Evolutionary conservation across 805 yeast species (phyloP), one percentile per base, ranked within the genome.

Genomic region (Grigorovia transvaalensis): DNA sequence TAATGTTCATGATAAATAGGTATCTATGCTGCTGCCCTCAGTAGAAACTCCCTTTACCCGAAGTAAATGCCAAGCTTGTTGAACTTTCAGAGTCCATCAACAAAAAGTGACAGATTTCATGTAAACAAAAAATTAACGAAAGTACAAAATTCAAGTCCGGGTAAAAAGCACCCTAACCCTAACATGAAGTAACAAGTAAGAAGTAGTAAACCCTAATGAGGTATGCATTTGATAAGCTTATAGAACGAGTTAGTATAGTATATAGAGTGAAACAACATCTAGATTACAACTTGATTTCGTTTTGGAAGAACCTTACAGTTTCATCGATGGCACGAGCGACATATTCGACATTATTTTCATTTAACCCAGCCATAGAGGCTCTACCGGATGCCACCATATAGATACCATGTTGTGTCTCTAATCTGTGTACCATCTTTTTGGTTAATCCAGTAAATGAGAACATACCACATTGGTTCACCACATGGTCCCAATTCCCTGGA

Each of bases 401-500:
- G 47, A 91, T 82, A 35, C 83, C 96, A 68, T 84, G 95, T 59
- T 83, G 79, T 53, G 76, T 66, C 62, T 88, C 95, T 55, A 90
- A 75, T 58, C 85, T 77, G 49, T 76, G 77, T 51, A 85, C 96
- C 80, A 88, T 91, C 35, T 79, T 84, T 30, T 84, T 73, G 6
- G 77, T 71, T 60, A 91, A 77, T 1, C 96, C 99, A 33, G 98
- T 91, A 73, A 83, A 91, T 40, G 96, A 88, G 68, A 91, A 91
- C 98, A 91, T 91, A 61, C 99, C 99, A 56, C 87, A 85, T 74
- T 93, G 99, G 57, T 76, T 74, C 47, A 82, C 84, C 62, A 91
- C 87, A 71, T 91, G 98, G 59, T 81, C 85, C 98, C 98, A 91
- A 61, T 75, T 79, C 47, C 96, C 96, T 33, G 96, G 96, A 23